Evolutionary conservation across 768 basidiomycete species (phyloP).

Genomic region (Stropharia rugosoannulata): DNA sequence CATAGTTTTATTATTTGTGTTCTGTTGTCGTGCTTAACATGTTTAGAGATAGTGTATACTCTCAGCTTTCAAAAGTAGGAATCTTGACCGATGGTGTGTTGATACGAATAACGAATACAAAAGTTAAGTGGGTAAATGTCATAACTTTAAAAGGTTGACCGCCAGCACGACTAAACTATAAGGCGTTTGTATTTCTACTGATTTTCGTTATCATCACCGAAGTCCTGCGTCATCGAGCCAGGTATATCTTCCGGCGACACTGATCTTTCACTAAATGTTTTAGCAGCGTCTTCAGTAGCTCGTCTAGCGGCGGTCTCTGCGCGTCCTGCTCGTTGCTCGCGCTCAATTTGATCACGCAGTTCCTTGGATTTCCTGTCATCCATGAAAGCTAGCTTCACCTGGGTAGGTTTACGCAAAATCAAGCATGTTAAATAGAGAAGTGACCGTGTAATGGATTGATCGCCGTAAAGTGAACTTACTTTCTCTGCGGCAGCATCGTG

Average conservation of each 20-base stretch:
- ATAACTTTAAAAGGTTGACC: too few relatives aligned
- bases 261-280: conserved; percentile 4
- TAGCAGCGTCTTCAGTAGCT: conserved; percentile 11
- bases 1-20: neutral
- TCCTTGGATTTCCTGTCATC: conserved; percentile 70
- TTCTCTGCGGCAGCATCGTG: conserved; percentile 53
- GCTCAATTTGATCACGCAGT: conserved; percentile 59
- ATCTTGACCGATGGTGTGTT: too few relatives aligned
- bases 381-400: conserved; percentile 80
- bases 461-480: conserved; percentile 29
- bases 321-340: conserved; percentile 36
- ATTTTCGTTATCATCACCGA: neutral
- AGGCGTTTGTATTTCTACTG: too few relatives aligned
- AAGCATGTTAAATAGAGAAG: too few relatives aligned
- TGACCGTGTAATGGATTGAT: too few relatives aligned
- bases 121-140: too few relatives aligned
- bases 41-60: neutral
- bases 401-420: neutral
- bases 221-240: conserved; percentile 24
- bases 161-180: too few relatives aligned
- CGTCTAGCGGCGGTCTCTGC: conserved; percentile 19
- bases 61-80: too few relatives aligned
- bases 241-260: conserved; percentile 30
- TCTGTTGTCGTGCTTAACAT: neutral
- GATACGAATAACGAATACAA: too few relatives aligned